phyloP scores from a whole-genome alignment of 2,329 filamentous ascomycete genomes.

The Trichoderma breve region DNA sequence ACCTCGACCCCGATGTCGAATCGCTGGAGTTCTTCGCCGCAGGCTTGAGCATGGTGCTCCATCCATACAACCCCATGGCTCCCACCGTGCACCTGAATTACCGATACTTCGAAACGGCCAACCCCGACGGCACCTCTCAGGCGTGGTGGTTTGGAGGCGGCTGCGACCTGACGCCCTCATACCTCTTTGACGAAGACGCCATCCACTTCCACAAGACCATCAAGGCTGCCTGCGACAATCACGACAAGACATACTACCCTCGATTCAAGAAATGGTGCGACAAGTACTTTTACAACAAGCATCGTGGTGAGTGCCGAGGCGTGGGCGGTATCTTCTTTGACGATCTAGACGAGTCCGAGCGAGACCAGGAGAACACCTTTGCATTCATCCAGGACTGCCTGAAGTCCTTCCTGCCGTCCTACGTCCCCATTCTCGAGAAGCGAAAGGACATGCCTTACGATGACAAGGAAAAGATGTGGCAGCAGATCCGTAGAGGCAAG shows the following conservation, averaged over 20 bases:
- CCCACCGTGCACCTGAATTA: constrained; percentile 98
- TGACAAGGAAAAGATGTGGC: constrained; percentile 88
- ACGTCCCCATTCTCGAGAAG: constrained; percentile 82
- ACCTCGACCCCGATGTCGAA: constrained; percentile 73
- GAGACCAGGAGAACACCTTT: constrained; percentile 86
- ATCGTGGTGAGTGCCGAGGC: constrained; percentile 81
- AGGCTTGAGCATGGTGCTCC: constrained; percentile 87
- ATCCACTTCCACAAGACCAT: constrained; percentile 95
- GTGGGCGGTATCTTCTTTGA: constrained; percentile 98
- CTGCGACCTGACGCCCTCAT: constrained; percentile 87
- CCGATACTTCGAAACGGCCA: constrained; percentile 95
- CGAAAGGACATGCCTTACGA: constrained; percentile 91
- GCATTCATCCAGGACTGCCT: constrained; percentile 84
- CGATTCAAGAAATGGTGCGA: constrained; percentile 99
- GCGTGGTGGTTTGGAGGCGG: constrained; percentile 99
- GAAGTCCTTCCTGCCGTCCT: constrained; percentile 83
- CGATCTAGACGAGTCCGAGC: constrained; percentile 83
- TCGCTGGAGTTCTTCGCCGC: constrained; percentile 93
- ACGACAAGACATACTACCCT: constrained; percentile 88
- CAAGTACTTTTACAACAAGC: constrained; percentile 93
- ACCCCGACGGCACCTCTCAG: constrained; percentile 74
- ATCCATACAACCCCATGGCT: constrained; percentile 93
- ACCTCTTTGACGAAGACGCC: constrained; percentile 95
- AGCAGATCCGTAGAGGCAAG: constrained; percentile 87
- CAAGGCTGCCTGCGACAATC: constrained; percentile 88